Evolutionary conservation across 306 rosid species (phyloP), one percentile per base, ranked within the genome.

Genomic region (Cucurbita moschata): DNA sequence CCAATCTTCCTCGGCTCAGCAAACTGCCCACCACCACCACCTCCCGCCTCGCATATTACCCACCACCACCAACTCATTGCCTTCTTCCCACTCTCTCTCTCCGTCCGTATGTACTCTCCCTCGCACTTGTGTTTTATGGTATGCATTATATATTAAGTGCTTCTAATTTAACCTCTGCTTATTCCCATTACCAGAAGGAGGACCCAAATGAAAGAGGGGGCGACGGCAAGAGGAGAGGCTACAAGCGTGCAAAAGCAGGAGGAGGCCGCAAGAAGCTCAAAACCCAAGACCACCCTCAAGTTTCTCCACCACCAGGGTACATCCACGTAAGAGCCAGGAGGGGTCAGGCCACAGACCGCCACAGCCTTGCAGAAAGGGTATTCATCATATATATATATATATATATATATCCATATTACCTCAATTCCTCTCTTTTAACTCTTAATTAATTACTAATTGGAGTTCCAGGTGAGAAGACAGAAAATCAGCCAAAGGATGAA

Each of bases 271-370:
- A 50, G 79, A 83, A 63, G 81, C 75, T 10, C 53, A 84, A 73
- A 83, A 52, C 80, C 0, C 18, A 59, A 30, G 7, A 13, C 3
- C 9, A 59, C 4, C 13, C 10, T 11, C 85, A 68, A 84, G 91
- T n/a, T 50, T 3, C 35, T 30, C 35, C 35, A 30, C 35, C 7
- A 81, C 80, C 82, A 16, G 89, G 87, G 2, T 90, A 85, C 76
- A 85, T 90, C 75, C 98, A 87, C 54, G 98, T 92, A 18, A 88
- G 98, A 83, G 98, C 96, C 78, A 92, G 96, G 81, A 92, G 96
- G 82, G 98, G 98, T 70, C 96, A 92, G 76, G 98, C 98, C 58
- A 92, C 98, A 0, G 98, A 50, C 18, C 14, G 54, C 13, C 54
- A 50, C 54, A 50, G 54, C 54, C 54, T 50, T 50, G 54, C 54